phyloP scores from a whole-genome alignment of 2,329 filamentous ascomycete species.

The Scedosporium boydii region DNA sequence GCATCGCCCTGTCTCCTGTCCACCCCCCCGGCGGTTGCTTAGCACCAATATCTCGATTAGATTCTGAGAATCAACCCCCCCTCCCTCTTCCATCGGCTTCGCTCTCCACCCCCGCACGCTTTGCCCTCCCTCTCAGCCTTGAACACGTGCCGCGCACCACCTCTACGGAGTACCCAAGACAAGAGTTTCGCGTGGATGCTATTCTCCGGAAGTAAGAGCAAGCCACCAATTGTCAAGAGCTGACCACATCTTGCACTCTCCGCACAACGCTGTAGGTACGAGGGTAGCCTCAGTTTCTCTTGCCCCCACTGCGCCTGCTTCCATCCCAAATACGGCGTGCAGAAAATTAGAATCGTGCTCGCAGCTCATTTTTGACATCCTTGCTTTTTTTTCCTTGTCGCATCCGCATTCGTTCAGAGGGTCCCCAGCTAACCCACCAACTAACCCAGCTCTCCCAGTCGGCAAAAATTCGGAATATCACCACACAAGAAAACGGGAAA shows the following conservation, averaged over 20 bases:
- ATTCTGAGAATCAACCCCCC: slow-evolving; percentile 10
- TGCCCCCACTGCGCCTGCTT: not conserved
- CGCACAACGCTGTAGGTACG: slow-evolving; percentile 5
- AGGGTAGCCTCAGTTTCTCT: not conserved
- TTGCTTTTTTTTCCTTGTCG: not conserved
- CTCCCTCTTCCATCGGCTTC: slow-evolving; percentile 10
- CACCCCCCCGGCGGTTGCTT: slow-evolving; percentile 8
- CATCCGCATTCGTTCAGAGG: not conserved
- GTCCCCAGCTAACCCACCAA: not conserved
- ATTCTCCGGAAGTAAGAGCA: not conserved
- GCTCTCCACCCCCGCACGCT: not conserved
- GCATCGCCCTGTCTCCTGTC: not conserved
- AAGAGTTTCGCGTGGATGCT: not conserved
- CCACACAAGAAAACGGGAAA: too few species aligned
- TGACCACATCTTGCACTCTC: slow-evolving; percentile 7
- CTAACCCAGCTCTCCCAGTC: not conserved
- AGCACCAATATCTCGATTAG: slow-evolving; percentile 1
- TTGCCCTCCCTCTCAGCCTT: not conserved
- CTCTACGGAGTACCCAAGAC: not conserved
- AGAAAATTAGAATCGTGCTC: not conserved
- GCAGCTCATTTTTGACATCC: not conserved
- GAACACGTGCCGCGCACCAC: slow-evolving; percentile 1
- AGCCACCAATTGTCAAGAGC: not conserved
- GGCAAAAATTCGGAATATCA: too few species aligned
- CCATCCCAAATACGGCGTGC: not conserved